Percentiles rank a stretch among this genome's conserved stretches.
Conservation (phyloP, 179 eudicot species). For the Pouteria campechiana region DNA sequence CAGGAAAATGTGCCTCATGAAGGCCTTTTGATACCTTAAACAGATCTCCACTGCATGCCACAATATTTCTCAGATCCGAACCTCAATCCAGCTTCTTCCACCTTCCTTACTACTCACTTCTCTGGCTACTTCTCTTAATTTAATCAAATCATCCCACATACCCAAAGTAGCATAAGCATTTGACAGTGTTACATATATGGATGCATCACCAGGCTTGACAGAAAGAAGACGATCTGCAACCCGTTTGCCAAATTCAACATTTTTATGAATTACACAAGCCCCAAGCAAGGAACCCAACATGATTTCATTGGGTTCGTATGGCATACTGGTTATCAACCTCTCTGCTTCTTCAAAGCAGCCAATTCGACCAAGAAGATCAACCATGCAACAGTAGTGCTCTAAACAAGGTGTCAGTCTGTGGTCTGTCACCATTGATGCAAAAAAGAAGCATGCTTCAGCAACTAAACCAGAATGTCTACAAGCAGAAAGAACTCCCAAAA, state of each 20-base stretch:
- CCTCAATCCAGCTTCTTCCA: neutral
- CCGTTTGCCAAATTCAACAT: constrained; percentile 34
- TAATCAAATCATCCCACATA: constrained; percentile 31
- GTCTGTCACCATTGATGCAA: neutral
- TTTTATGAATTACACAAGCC: constrained; percentile 64
- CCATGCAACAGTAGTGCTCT: constrained; percentile 73
- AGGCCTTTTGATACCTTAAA: no score
- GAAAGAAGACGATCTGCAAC: constrained; percentile 51
- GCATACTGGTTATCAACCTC: constrained; percentile 50
- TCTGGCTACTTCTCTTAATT: neutral
- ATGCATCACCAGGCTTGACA: constrained; percentile 58
- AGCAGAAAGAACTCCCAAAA: neutral
- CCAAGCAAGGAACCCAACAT: constrained; percentile 79
- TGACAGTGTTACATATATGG: constrained; percentile 68
- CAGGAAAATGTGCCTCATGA: no score
- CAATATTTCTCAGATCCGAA: no score
- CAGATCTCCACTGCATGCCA: no score
- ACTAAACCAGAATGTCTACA: neutral
- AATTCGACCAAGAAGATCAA: constrained; percentile 64
- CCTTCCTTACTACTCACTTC: neutral
- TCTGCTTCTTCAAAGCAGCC: constrained; percentile 73
- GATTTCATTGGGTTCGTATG: constrained; percentile 57
- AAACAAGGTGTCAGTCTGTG: constrained; percentile 19
- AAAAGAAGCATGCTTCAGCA: neutral
- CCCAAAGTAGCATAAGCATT: constrained; percentile 52